Evolutionary conservation across 495 filamentous ascomycete genomes (phyloP).

Genomic region (Hyaloscypha hepaticicola): DNA sequence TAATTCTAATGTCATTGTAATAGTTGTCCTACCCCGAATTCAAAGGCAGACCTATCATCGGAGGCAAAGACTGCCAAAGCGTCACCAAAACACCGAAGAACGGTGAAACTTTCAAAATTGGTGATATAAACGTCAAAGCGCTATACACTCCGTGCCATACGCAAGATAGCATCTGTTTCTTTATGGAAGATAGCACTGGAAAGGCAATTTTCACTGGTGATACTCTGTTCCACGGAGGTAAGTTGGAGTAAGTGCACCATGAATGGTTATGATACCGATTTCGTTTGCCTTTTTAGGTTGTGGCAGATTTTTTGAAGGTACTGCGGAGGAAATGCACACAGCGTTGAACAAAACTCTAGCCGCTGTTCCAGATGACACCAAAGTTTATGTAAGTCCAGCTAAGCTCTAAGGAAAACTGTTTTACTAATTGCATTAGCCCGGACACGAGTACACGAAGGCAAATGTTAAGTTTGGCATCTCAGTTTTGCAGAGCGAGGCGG

Average conservation of each 20-base stretch:
- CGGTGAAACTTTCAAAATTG: conserved; percentile 77
- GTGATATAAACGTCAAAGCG: conserved; percentile 82
- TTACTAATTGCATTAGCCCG: conserved; percentile 55
- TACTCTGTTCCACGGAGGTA: conserved; percentile 91
- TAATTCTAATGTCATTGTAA: neutral
- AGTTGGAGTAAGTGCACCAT: conserved; percentile 17
- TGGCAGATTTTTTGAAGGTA: conserved; percentile 97
- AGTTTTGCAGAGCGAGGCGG: conserved; percentile 68
- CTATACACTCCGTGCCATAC: conserved; percentile 97
- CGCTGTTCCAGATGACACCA: conserved; percentile 83
- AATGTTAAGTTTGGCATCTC: conserved; percentile 85
- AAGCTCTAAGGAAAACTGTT: neutral
- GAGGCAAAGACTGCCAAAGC: conserved; percentile 80
- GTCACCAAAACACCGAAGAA: conserved; percentile 75
- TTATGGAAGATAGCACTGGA: conserved; percentile 74
- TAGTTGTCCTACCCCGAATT: conserved; percentile 66
- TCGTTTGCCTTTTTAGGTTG: conserved; percentile 58
- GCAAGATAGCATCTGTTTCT: conserved; percentile 94
- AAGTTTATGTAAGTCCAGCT: conserved; percentile 70
- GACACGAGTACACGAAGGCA: conserved; percentile 95
- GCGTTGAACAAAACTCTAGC: conserved; percentile 86
- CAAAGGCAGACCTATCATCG: conserved; percentile 62
- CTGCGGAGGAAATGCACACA: conserved; percentile 83
- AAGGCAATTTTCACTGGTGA: conserved; percentile 93
- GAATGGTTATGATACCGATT: neutral